Evolutionary conservation across 768 basidiomycete species (phyloP).

Genomic region (Phanerodontia chrysosporium): DNA sequence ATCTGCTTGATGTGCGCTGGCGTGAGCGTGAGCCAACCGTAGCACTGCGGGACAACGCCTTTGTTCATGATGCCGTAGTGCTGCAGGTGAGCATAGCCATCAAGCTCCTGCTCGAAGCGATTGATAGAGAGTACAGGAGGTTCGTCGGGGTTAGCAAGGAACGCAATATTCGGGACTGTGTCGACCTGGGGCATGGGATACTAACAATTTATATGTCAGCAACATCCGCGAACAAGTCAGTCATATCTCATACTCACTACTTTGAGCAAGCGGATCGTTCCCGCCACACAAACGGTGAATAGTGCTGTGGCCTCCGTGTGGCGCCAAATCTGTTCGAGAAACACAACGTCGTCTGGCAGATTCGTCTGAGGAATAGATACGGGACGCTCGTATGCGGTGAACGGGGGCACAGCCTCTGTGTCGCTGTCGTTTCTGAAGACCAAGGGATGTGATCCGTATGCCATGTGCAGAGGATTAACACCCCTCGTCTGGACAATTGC

Average conservation of each 20-base stretch:
- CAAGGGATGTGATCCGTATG: background rate
- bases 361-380: background rate
- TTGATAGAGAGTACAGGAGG: background rate
- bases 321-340: background rate
- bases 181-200: background rate
- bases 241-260: no score
- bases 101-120: slow-evolving; percentile 6
- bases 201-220: no score
- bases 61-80: slow-evolving; percentile 12
- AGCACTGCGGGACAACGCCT: slow-evolving; percentile 13
- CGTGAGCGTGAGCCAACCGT: slow-evolving; percentile 17
- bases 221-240: no score
- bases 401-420: background rate
- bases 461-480: background rate
- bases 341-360: background rate
- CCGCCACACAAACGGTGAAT: no score
- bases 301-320: no score
- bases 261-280: no score
- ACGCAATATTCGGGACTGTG: background rate
- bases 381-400: background rate
- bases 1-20: background rate
- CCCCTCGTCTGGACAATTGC: background rate
- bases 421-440: background rate
- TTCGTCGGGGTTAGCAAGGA: background rate
- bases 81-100: slow-evolving; percentile 13